Evolutionary conservation across 139 green algal species (phyloP).

Genomic region (Chlamydomonas incerta): DNA sequence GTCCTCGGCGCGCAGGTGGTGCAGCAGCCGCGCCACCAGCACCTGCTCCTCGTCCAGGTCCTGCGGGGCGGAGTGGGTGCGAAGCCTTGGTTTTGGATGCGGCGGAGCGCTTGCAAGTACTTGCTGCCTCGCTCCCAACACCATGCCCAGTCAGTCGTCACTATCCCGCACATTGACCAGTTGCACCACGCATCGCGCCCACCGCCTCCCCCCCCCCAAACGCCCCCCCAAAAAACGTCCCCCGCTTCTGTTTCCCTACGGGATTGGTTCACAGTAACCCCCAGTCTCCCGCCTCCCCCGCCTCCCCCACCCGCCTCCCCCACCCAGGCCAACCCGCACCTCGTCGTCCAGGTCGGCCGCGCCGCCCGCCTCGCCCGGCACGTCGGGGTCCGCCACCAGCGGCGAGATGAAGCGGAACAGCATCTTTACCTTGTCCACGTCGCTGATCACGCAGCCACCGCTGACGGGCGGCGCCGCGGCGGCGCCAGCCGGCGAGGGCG

Average conservation of each 20-base stretch:
- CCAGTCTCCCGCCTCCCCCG: too few relatives aligned
- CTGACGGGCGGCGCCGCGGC: too few relatives aligned
- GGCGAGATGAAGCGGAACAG: constrained; percentile 84
- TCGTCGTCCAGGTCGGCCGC: constrained; percentile 77
- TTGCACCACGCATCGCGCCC: too few relatives aligned
- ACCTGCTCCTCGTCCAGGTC: constrained; percentile 91
- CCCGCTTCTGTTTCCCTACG: too few relatives aligned
- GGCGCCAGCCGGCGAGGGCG: not conserved
- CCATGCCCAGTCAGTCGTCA: too few relatives aligned
- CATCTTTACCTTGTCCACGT: constrained; percentile 69
- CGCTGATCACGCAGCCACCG: constrained; percentile 13
- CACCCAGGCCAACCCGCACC: constrained; percentile 65
- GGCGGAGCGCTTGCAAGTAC: too few relatives aligned
- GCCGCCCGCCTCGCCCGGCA: not conserved
- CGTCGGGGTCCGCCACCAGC: constrained; percentile 71
- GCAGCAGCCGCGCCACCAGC: constrained; percentile 91
- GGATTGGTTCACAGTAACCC: too few relatives aligned
- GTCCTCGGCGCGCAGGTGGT: constrained; percentile 75
- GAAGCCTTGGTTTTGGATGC: too few relatives aligned
- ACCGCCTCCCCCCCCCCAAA: too few relatives aligned
- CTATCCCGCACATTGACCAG: too few relatives aligned
- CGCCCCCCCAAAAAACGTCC: too few relatives aligned
- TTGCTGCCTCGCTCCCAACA: too few relatives aligned
- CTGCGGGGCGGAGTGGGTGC: constrained; percentile 45
- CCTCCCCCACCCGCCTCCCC: not conserved